These are phyloP conservation scores for Elasticomyces elasticus DNA, from an alignment of 495 filamentous ascomycete species.

Conservation along the genomic window DNA sequence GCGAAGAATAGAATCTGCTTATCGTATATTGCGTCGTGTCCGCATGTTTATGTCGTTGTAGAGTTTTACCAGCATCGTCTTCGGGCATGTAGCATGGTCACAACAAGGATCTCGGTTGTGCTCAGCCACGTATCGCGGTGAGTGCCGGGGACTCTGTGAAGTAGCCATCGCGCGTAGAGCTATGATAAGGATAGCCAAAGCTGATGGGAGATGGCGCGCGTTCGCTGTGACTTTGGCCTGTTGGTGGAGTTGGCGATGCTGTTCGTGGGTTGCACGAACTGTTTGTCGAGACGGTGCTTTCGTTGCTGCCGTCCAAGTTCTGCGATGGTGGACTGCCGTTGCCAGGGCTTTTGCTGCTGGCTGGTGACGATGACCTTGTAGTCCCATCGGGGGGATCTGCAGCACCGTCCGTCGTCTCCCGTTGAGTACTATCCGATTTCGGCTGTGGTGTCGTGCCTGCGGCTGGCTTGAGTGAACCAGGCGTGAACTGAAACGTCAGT, in stretches of 20 bases:
- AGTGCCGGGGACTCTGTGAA: conserved; percentile 10
- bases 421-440: conserved; percentile 10
- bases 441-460: conserved; percentile 8
- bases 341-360: conserved; percentile 7
- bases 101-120: neutral
- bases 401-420: conserved; percentile 18
- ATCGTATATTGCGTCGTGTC: neutral
- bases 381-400: conserved; percentile 5
- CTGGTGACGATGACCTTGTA: conserved; percentile 1
- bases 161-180: conserved; percentile 14
- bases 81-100: neutral
- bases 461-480: conserved; percentile 27
- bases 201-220: conserved; percentile 23
- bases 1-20: neutral
- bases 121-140: conserved; percentile 22
- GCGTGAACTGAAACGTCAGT: conserved; percentile 27
- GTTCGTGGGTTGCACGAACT: conserved; percentile 28
- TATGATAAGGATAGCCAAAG: conserved; percentile 28
- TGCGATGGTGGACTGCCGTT: conserved; percentile 18
- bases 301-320: conserved; percentile 25
- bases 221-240: conserved; percentile 24
- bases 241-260: conserved; percentile 27
- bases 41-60: too few species aligned
- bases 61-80: too few species aligned
- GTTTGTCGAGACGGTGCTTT: conserved; percentile 9